Evolutionary conservation across 2,329 filamentous ascomycete genomes (phyloP).

Genomic region (Onygenales sp.): DNA sequence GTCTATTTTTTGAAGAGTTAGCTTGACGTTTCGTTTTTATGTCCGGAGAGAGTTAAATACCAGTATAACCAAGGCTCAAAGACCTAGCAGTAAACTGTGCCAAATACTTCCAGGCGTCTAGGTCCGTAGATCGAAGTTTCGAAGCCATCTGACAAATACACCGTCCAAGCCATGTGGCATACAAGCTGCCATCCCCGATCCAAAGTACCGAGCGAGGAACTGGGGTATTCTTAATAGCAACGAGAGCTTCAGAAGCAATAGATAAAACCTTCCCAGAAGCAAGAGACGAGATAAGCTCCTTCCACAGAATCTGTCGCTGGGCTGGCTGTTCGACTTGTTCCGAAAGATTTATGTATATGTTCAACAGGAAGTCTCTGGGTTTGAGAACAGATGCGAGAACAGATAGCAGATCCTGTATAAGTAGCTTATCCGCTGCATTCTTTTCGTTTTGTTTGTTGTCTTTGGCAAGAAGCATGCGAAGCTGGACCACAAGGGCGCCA

Average conservation of each 20-base stretch:
- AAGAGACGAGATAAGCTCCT: constrained; percentile 50
- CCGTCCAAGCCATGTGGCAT: constrained; percentile 60
- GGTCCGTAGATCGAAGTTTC: constrained; percentile 30
- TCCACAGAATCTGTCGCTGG: constrained; percentile 50
- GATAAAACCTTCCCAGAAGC: constrained; percentile 53
- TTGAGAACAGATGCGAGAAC: constrained; percentile 33
- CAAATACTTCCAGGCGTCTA: constrained; percentile 23
- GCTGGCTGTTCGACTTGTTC: constrained; percentile 28
- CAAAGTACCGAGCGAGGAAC: constrained; percentile 37
- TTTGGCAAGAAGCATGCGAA: constrained; percentile 49
- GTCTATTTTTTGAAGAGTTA: constrained; percentile 23
- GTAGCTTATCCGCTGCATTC: constrained; percentile 23
- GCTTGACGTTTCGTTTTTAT: neutral
- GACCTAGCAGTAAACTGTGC: constrained; percentile 47
- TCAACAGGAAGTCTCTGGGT: constrained; percentile 31
- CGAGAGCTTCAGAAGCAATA: constrained; percentile 45
- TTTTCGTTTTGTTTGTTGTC: constrained; percentile 19
- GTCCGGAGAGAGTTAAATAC: constrained; percentile 33
- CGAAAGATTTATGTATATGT: constrained; percentile 38
- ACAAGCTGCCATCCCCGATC: constrained; percentile 56
- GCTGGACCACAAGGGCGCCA: constrained; percentile 63
- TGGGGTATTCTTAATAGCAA: constrained; percentile 24
- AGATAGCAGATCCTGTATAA: constrained; percentile 27
- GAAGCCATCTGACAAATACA: constrained; percentile 45
- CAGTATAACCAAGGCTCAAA: constrained; percentile 62